phyloP scores from a whole-genome alignment of 1,284 basidiomycete genomes.

The Pseudomicrostroma phylloplanum region DNA sequence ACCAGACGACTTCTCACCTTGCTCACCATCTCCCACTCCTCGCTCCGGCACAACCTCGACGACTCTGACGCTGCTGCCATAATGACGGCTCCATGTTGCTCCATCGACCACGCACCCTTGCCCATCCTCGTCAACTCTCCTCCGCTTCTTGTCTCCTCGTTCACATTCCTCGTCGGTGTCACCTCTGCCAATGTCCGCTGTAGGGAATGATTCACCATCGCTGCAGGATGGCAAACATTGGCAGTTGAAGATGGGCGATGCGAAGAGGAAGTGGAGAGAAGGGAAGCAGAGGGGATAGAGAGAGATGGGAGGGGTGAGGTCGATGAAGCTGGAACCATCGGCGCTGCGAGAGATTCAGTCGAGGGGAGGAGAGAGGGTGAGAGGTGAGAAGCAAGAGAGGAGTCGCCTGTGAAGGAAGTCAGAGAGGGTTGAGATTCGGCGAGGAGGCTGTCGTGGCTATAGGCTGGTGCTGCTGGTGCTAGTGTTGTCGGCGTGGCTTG shows the following conservation, averaged over 20 bases:
- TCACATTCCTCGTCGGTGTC: not conserved
- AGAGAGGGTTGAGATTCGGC: not conserved
- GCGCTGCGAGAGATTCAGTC: not conserved
- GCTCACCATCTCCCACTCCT: not conserved
- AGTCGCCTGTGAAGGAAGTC: not conserved
- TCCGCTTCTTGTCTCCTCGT: conserved; percentile 2
- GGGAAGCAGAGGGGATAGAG: conserved; percentile 16
- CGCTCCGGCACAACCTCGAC: not conserved
- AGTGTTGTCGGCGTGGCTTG: not conserved
- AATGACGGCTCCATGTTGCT: not conserved
- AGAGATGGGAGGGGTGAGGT: conserved; percentile 8
- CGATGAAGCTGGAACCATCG: no score
- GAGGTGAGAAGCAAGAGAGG: conserved; percentile 1
- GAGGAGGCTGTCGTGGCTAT: not conserved
- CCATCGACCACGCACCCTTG: no score
- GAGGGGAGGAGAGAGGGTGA: not conserved
- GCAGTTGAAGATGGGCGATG: not conserved
- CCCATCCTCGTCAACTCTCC: not conserved
- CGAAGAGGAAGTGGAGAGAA: conserved; percentile 10
- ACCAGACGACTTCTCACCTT: not conserved
- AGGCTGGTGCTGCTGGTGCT: conserved; percentile 1
- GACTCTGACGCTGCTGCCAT: conserved; percentile 4
- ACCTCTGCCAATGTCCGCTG: not conserved
- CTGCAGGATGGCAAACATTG: conserved; percentile 5
- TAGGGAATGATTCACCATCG: conserved; percentile 4